Percentiles rank a stretch among this genome's conserved stretches.
Conservation (phyloP, 176 grass and related monocot genomes). For the Dactylis glomerata region DNA sequence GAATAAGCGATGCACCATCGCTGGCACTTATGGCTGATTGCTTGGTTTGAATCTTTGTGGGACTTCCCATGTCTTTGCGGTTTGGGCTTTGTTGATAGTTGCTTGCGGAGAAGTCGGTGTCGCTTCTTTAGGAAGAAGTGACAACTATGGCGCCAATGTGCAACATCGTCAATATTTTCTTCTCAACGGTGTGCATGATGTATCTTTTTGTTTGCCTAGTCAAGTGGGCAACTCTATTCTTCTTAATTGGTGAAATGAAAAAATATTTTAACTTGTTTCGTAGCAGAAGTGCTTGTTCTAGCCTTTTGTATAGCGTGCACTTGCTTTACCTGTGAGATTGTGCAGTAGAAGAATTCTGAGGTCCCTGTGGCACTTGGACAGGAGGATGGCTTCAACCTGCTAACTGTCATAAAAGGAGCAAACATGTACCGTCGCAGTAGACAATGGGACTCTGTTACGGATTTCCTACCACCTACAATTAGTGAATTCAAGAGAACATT, state of each 20-base stretch:
- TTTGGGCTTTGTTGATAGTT: too few relatives aligned
- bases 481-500: conserved; percentile 69
- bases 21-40: too few relatives aligned
- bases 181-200: background rate
- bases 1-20: too few relatives aligned
- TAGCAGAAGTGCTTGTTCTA: too few relatives aligned
- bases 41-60: too few relatives aligned
- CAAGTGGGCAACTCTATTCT: background rate
- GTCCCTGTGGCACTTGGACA: conserved; percentile 12
- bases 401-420: conserved; percentile 61
- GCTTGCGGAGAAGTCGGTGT: background rate
- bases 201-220: background rate
- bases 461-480: conserved; percentile 65
- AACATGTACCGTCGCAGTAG: conserved; percentile 50
- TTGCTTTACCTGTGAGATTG: background rate
- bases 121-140: background rate
- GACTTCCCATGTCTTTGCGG: too few relatives aligned
- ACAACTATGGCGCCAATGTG: background rate
- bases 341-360: background rate
- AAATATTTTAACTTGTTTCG: too few relatives aligned
- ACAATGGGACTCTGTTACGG: conserved; percentile 42
- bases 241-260: background rate
- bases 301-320: background rate
- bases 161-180: background rate
- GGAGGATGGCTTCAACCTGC: conserved; percentile 64